phyloP scores from a whole-genome alignment of 2,329 filamentous ascomycete genomes.

The Ophiocordyceps camponoti-leonardi region DNA sequence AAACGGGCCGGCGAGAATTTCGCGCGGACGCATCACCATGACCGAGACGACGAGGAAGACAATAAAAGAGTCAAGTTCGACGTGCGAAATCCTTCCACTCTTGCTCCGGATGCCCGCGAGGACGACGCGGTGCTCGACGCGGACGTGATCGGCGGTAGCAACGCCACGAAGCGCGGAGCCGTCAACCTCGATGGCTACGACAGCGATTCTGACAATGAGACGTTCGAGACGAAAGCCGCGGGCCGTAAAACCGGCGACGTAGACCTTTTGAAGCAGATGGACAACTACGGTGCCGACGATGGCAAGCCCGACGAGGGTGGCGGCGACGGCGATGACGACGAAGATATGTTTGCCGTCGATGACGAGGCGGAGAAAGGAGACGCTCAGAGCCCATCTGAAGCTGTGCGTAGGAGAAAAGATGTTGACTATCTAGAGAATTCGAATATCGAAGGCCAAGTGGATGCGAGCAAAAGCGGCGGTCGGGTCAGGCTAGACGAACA shows the following conservation, averaged over 20 bases:
- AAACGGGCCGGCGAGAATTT: constrained; percentile 75
- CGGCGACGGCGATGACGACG: constrained; percentile 42
- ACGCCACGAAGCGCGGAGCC: constrained; percentile 73
- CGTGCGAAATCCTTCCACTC: constrained; percentile 78
- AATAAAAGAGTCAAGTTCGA: constrained; percentile 84
- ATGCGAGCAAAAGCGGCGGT: constrained; percentile 55
- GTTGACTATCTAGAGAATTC: constrained; percentile 40
- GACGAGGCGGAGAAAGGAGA: constrained; percentile 36
- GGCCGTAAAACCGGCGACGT: constrained; percentile 34
- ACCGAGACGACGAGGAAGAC: constrained; percentile 33
- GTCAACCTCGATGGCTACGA: constrained; percentile 97
- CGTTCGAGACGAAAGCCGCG: constrained; percentile 60
- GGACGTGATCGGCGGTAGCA: constrained; percentile 74
- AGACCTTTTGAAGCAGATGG: constrained; percentile 32
- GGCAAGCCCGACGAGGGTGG: constrained; percentile 11
- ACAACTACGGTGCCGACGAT: constrained; percentile 29
- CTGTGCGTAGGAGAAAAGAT: constrained; percentile 36
- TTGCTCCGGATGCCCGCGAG: constrained; percentile 65
- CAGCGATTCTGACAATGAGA: constrained; percentile 82
- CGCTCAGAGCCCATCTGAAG: constrained; percentile 13
- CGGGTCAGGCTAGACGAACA: constrained; percentile 46
- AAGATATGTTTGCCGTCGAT: constrained; percentile 72
- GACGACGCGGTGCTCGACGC: constrained; percentile 63
- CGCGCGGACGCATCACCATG: constrained; percentile 53
- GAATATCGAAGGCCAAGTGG: constrained; percentile 65